A percentile compares a stretch with the other conserved stretches of the same genome.
These are phyloP conservation scores for Malus hybrid DNA, from an alignment of 331 rosid species.

Conservation along the genomic window DNA sequence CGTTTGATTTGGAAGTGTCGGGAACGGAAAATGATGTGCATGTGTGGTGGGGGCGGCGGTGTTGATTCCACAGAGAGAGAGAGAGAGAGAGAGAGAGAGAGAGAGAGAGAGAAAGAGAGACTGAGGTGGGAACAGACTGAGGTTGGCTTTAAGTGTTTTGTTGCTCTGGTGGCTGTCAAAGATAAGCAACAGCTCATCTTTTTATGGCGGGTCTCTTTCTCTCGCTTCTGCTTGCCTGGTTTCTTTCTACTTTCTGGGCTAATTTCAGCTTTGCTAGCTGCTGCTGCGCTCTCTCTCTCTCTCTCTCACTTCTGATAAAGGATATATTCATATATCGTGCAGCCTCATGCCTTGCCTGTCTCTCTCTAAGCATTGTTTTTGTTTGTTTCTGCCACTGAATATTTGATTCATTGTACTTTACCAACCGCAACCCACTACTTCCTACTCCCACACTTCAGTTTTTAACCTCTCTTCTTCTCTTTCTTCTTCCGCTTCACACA, in stretches of 20 bases:
- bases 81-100: constrained; percentile 1
- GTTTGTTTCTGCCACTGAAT: constrained; percentile 33
- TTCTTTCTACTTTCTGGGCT: constrained; percentile 18
- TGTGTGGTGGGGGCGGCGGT: constrained; percentile 49
- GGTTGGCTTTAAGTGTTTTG: constrained; percentile 59
- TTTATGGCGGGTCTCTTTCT: constrained; percentile 29
- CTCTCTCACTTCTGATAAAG: neutral
- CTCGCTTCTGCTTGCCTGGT: constrained; percentile 18
- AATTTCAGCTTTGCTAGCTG: neutral
- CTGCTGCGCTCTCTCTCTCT: neutral
- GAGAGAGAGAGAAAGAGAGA: constrained; percentile 16
- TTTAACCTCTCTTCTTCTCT: no score
- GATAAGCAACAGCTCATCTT: constrained; percentile 64
- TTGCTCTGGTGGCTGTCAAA: constrained; percentile 74
- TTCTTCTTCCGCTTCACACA: neutral
- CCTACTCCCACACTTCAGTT: neutral
- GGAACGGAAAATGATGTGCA: constrained; percentile 13
- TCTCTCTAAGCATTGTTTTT: constrained; percentile 23
- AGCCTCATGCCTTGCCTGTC: neutral
- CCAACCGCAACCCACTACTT: neutral
- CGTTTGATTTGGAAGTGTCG: constrained; percentile 2
- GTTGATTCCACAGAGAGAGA: constrained; percentile 50
- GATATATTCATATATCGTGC: constrained; percentile 16
- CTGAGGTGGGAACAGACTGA: constrained; percentile 57
- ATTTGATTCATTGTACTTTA: constrained; percentile 37